Evolutionary conservation across 176 grass and related monocot genomes (phyloP), one percentile per base, ranked within the genome.

Genomic region (Bonia amplexicaulis): DNA sequence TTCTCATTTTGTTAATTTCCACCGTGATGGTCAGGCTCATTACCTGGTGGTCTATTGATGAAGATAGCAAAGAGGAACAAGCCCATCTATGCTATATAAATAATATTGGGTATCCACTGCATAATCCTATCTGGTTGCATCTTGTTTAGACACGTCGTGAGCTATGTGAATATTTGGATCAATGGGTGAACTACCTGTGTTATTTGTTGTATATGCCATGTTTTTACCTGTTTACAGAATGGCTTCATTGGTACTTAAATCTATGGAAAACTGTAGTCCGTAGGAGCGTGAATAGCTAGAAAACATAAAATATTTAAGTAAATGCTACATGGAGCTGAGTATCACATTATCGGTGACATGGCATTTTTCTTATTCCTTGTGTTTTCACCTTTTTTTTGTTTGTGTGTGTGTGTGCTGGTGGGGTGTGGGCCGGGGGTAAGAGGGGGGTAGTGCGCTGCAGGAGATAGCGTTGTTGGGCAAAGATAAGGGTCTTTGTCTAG

Each of bases 61-160:
- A 92, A 84, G 80, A 85, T 81, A 95, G 88, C 71, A 92, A 90
- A 86, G 93, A 90, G 69, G 90, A 92, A 69, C 79, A 95, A 65
- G 90, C 88, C 29, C 76, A 79, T 69, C 82, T 92, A 55, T 88
- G 39, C 84, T 89, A 88, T 73, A 54, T 35, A 73, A 82, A 80
- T 73, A 70, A 87, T 31, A 84, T 15, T 45, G 88, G 93, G 90
- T 92, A 90, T 67, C 46, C 46, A 83, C 66, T 44, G 9, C 62
- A 71, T 6, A 45, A 62, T 87, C 67, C 26, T 52, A 16, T 49
- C 85, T 60, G 35, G 51, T 76, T 44, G 9, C 15, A 69, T 63
- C 45, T 64, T 80, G 29, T 80, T 75, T 79, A 69, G 25, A 61
- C 11, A 47, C n/a, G 19, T 27, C 66, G 19, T 80, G 15, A 61